Conservation (phyloP, 2,329 filamentous ascomycete species). For the Xylariales sp. region DNA sequence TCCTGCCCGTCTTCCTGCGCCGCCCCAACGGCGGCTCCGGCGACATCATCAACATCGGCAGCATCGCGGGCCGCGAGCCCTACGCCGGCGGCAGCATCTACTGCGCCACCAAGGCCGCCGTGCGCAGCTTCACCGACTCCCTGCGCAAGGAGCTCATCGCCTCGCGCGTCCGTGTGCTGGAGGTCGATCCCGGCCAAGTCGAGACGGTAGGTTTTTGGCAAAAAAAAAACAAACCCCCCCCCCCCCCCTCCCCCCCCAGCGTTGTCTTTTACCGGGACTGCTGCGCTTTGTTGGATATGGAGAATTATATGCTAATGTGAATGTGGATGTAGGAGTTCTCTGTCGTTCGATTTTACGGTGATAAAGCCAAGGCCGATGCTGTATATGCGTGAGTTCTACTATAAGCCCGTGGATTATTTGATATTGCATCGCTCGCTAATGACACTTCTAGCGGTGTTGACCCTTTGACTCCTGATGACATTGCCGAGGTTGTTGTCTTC, state of each 20-base stretch:
- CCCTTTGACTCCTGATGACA: conserved; percentile 80
- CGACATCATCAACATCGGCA: conserved; percentile 93
- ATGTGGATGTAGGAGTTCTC: conserved; percentile 69
- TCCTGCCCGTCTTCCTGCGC: conserved; percentile 83
- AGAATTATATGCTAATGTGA: conserved; percentile 21
- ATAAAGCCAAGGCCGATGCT: conserved; percentile 81
- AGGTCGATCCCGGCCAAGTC: conserved; percentile 82
- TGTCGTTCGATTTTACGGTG: conserved; percentile 79
- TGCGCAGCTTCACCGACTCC: conserved; percentile 77
- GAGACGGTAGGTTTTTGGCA: conserved; percentile 64
- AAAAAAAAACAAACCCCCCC: background rate
- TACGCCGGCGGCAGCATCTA: conserved; percentile 82
- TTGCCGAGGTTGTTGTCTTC: conserved; percentile 82
- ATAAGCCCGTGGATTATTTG: background rate
- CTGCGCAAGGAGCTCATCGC: conserved; percentile 77
- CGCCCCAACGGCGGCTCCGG: conserved; percentile 80
- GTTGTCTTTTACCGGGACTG: too few species aligned
- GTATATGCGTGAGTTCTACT: conserved; percentile 66
- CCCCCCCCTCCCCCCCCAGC: too few species aligned
- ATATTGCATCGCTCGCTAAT: conserved; percentile 41
- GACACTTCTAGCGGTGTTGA: conserved; percentile 55
- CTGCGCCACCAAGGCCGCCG: conserved; percentile 81
- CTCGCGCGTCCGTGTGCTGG: conserved; percentile 76
- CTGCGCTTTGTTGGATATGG: background rate
- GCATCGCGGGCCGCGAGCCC: conserved; percentile 69